Base-by-base conservation (phyloP, 208 protist genomes). In the Trypanosoma platydactyli region DNA sequence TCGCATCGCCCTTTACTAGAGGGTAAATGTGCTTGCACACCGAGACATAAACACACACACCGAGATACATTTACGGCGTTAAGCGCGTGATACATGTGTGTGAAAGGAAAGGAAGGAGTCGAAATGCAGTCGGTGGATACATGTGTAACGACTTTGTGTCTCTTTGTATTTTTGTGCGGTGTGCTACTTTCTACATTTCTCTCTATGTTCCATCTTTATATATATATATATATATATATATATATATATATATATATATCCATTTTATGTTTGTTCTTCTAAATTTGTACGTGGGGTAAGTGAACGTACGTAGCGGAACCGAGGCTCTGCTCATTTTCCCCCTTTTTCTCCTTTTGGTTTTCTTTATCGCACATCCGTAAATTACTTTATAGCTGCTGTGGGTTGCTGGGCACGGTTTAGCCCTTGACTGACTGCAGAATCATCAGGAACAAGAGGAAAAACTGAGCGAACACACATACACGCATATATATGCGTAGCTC, bases 401-500 rank as follows among this genome's bases (percentile, higher is more conserved):
- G 9, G 3, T 38, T 9, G 33, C 33, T 38, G 33, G 5, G 33
- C 4, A n/a, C 53, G 35, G 25, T 38, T 38, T 3, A 41, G 20
- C 16, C 48, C 3, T 12, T 53, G 48, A 20, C 48, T 20, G 20
- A 33, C 18, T 20, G 48, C 48, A 53, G 9, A 29, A 33, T 5
- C n/a, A 27, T 27, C 48, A 13, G 48, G 22, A 29, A 27, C 48
- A 30, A 53, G 7, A 27, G 12, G 48, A 20, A 24, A 4, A 58
- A 30, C 20, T 41, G 25, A 58, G 53, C 45, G 7, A 42, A 59
- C 27, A 41, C 66, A 59, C 41, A 38, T 30, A 70, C 24, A 60
- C 52, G 22, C 33, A 38, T 38, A 38, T 38, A 38, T 38, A 61
- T 88, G 25, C 44, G 56, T 5, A 52, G 29, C 20, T 81, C 75